These are phyloP conservation scores for Astrocystis sublimbata DNA, from an alignment of 495 filamentous ascomycete species.

Conservation along the genomic window DNA sequence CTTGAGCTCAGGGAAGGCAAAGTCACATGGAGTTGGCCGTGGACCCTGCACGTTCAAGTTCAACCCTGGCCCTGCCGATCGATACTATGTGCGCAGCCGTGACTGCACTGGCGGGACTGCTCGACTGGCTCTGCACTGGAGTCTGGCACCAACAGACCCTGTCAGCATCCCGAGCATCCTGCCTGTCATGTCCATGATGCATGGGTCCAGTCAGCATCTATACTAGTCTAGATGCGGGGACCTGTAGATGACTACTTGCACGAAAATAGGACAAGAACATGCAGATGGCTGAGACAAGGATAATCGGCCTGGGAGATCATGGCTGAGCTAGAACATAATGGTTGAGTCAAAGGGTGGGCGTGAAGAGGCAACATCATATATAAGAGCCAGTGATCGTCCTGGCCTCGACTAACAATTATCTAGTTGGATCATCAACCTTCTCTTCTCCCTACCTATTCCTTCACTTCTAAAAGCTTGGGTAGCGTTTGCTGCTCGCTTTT, in stretches of 20 bases:
- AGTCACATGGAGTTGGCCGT: neutral
- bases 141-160: too few relatives aligned
- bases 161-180: too few relatives aligned
- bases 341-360: neutral
- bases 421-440: neutral
- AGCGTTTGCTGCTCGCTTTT: slow-evolving; percentile 1
- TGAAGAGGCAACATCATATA: slow-evolving; percentile 14
- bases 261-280: slow-evolving; percentile 21
- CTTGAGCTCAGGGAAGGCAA: neutral
- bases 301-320: neutral
- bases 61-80: slow-evolving; percentile 12
- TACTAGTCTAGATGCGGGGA: slow-evolving; percentile 6
- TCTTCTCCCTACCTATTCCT: slow-evolving; percentile 1
- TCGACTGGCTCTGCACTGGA: too few relatives aligned
- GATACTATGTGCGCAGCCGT: neutral
- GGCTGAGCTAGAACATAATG: neutral
- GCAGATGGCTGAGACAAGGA: neutral
- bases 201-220: slow-evolving; percentile 15
- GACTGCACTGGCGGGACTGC: slow-evolving; percentile 12
- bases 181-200: neutral
- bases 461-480: slow-evolving; percentile 4
- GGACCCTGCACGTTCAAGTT: neutral
- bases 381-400: slow-evolving; percentile 14
- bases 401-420: neutral
- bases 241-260: slow-evolving; percentile 18